These are phyloP conservation scores for Oryza glaberrima DNA, from an alignment of 176 grass and related monocot species.

Conservation along the genomic window DNA sequence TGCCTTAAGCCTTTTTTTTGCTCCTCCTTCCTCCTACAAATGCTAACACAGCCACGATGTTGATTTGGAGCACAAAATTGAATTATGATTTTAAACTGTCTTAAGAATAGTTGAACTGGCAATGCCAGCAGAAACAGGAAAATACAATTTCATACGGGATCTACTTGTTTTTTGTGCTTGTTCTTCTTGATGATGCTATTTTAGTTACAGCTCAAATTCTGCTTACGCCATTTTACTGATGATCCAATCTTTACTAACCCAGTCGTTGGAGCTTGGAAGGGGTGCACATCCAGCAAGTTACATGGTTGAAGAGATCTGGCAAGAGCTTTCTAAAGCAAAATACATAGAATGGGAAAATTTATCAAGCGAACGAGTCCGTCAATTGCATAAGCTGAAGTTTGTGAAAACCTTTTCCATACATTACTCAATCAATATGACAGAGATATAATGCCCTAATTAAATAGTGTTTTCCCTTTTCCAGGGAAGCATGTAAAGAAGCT, in stretches of 20 bases:
- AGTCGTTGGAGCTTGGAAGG: slow-evolving; percentile 92
- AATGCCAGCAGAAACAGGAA: background rate
- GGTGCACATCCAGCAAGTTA: slow-evolving; percentile 70
- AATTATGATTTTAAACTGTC: background rate
- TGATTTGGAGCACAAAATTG: background rate
- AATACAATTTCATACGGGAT: background rate
- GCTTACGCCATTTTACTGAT: slow-evolving; percentile 25
- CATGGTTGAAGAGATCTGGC: slow-evolving; percentile 85
- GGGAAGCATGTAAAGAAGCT: slow-evolving; percentile 77
- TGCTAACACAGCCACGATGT: background rate
- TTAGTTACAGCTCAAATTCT: slow-evolving; percentile 20
- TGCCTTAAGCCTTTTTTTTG: background rate
- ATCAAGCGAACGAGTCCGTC: slow-evolving; percentile 48
- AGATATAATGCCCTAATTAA: background rate
- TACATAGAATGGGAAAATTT: slow-evolving; percentile 83
- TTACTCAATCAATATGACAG: slow-evolving; percentile 10
- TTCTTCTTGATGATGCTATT: slow-evolving; percentile 29
- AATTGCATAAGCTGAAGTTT: slow-evolving; percentile 64
- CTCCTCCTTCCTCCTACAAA: background rate
- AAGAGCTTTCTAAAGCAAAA: slow-evolving; percentile 81
- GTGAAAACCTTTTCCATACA: slow-evolving; percentile 29
- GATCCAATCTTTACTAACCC: slow-evolving; percentile 23
- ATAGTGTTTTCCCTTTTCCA: slow-evolving; percentile 31
- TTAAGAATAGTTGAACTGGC: slow-evolving; percentile 1
- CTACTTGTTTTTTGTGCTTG: background rate